A percentile compares a stretch with the other conserved stretches of the same genome.
phyloP scores from a whole-genome alignment of 225 moss, liverwort and hornwort species.

The Physcomitrium patens region DNA sequence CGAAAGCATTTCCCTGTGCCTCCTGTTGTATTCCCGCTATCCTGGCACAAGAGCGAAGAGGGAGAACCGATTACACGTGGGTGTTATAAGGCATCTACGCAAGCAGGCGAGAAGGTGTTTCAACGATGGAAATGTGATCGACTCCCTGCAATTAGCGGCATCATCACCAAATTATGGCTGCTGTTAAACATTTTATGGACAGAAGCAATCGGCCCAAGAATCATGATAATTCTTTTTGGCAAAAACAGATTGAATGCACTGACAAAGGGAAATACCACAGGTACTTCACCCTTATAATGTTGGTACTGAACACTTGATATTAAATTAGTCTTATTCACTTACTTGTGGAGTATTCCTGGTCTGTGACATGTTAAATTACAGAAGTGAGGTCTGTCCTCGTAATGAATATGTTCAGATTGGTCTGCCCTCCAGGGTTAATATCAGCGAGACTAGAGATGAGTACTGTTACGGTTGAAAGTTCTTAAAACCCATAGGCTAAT shows the following conservation, averaged over 20 bases:
- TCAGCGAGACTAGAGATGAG: not conserved
- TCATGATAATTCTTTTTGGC: not conserved
- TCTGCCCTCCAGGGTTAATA: not conserved
- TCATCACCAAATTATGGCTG: not conserved
- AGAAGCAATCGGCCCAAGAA: not conserved
- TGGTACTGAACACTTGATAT: not conserved
- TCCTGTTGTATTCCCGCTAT: conserved; percentile 64
- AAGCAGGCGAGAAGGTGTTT: not conserved
- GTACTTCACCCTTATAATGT: not conserved
- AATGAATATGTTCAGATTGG: not conserved
- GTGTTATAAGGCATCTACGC: not conserved
- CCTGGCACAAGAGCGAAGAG: conserved; percentile 30
- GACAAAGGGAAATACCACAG: not conserved
- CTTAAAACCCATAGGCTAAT: not conserved
- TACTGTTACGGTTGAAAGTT: not conserved
- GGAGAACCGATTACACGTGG: not conserved
- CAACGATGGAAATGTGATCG: not conserved
- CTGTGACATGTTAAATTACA: not conserved
- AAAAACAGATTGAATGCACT: not conserved
- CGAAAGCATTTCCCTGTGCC: conserved; percentile 60
- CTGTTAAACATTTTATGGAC: conserved; percentile 1
- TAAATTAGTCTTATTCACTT: not conserved
- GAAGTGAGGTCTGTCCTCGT: not conserved
- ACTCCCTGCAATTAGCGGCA: not conserved
- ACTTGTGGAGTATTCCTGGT: not conserved